Evolutionary conservation across 768 basidiomycete genomes (phyloP).

Genomic region (Leccinum ochraceum): DNA sequence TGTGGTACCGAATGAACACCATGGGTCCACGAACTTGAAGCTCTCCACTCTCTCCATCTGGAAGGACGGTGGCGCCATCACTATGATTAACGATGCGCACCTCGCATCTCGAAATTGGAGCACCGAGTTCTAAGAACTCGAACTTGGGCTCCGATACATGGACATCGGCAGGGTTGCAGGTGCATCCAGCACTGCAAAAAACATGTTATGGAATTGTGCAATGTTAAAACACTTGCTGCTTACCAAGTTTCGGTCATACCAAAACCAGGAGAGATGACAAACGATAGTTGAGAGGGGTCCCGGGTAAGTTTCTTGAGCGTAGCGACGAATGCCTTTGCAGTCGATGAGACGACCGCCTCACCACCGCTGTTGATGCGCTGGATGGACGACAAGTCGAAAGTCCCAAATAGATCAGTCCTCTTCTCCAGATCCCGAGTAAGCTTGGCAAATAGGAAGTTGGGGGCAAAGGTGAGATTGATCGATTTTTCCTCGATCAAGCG

Average conservation of each 20-base stretch:
- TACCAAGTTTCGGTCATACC: conserved; percentile 2
- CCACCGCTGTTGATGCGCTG: neutral
- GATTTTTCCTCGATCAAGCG: conserved; percentile 35
- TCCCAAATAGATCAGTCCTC: conserved; percentile 17
- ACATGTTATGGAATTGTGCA: neutral
- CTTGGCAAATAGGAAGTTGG: neutral
- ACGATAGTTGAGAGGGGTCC: conserved; percentile 15
- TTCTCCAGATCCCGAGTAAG: neutral
- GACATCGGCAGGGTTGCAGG: conserved; percentile 3
- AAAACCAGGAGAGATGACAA: conserved; percentile 35
- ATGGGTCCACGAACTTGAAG: neutral
- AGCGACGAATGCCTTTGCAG: conserved; percentile 37
- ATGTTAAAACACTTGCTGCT: neutral
- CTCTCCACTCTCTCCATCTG: neutral
- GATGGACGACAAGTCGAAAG: conserved; percentile 31
- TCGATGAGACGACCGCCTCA: conserved; percentile 9
- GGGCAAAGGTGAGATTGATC: conserved; percentile 21
- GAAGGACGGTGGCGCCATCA: neutral
- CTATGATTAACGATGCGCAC: neutral
- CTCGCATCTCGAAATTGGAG: neutral
- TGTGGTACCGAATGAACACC: neutral
- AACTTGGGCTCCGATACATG: conserved; percentile 9
- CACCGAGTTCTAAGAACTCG: neutral
- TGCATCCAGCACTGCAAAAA: neutral
- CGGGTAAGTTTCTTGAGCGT: conserved; percentile 26